A percentile compares a stretch with the other conserved stretches of the same genome.
phyloP scores from a whole-genome alignment of 2,329 filamentous ascomycete species.

The Metarhizium robertsii region DNA sequence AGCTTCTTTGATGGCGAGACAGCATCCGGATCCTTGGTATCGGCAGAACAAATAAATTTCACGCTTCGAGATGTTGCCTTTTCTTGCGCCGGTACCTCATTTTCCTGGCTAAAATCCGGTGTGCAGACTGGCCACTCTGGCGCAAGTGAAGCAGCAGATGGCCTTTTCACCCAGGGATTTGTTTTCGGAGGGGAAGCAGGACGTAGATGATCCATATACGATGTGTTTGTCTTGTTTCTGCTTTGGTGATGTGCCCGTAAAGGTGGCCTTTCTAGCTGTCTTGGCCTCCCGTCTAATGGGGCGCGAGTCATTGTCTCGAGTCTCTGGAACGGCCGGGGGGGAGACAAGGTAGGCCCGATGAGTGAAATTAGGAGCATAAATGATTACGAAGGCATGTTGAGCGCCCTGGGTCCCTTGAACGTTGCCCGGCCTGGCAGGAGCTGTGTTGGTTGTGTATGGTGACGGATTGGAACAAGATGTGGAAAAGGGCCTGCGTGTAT shows the following conservation, averaged over 20 bases:
- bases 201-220: slow-evolving; percentile 10
- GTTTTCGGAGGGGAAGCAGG: slow-evolving; percentile 24
- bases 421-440: background rate
- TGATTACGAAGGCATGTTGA: background rate
- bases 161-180: slow-evolving; percentile 20
- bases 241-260: slow-evolving; percentile 16
- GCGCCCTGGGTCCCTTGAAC: too few species aligned
- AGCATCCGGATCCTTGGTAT: background rate
- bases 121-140: background rate
- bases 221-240: background rate
- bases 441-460: background rate
- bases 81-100: background rate
- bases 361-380: background rate
- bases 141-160: background rate
- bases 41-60: background rate
- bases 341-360: background rate
- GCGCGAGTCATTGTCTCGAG: background rate
- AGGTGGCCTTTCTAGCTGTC: slow-evolving; percentile 7
- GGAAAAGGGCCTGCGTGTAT: background rate
- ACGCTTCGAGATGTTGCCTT: background rate
- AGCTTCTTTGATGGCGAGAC: slow-evolving; percentile 11
- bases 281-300: slow-evolving; percentile 1
- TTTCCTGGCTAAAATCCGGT: background rate
- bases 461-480: background rate
- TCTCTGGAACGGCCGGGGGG: background rate